These are phyloP conservation scores for Huntiella bhutanensis DNA, from an alignment of 2,329 filamentous ascomycete species.

Conservation along the genomic window DNA sequence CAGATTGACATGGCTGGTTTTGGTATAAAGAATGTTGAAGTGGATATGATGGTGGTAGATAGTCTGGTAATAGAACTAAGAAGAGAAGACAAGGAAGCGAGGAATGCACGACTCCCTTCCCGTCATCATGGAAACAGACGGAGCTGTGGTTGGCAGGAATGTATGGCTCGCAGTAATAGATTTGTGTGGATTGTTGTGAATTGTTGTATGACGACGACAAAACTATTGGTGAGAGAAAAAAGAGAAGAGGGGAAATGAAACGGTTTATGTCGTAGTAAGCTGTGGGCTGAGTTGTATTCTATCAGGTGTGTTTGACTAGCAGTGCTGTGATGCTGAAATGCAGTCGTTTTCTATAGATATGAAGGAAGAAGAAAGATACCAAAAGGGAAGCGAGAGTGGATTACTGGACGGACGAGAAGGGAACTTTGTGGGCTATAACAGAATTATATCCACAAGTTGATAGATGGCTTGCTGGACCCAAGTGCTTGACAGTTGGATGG, in stretches of 20 bases:
- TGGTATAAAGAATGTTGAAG: not conserved
- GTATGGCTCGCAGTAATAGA: not conserved
- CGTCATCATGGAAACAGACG: not conserved
- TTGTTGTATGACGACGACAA: not conserved
- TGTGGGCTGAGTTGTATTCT: too few relatives aligned
- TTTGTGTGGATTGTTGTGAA: not conserved
- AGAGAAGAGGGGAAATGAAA: not conserved
- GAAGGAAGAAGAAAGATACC: too few relatives aligned
- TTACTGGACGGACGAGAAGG: too few relatives aligned
- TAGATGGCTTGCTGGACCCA: too few relatives aligned
- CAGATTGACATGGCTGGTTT: conserved; percentile 12
- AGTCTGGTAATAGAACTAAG: not conserved
- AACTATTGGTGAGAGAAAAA: not conserved
- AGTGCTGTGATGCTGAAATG: too few relatives aligned
- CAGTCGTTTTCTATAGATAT: too few relatives aligned
- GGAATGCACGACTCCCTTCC: not conserved
- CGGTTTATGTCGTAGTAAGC: not conserved
- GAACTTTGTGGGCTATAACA: too few relatives aligned
- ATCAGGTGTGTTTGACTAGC: too few relatives aligned
- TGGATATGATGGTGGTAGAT: not conserved
- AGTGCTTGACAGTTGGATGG: too few relatives aligned
- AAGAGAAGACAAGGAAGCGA: not conserved
- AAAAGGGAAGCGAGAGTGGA: too few relatives aligned
- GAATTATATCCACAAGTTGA: too few relatives aligned
- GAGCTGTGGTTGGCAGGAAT: not conserved